Base-by-base conservation (phyloP, 169 alveolate species). In the Babesia ovata region DNA sequence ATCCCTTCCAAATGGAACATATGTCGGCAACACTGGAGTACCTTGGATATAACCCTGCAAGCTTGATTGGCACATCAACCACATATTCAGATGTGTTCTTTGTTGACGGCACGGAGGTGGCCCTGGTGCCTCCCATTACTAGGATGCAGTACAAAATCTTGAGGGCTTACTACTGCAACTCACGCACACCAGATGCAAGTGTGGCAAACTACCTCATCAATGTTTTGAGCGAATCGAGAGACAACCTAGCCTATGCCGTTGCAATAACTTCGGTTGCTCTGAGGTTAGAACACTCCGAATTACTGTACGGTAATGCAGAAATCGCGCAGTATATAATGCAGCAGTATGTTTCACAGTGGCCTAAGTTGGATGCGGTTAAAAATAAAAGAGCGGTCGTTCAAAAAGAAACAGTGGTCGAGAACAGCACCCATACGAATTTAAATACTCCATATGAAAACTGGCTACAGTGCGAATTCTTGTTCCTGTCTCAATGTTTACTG, bases 391-490 rank as follows among this genome's bases (percentile, higher is more conserved):
- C 50, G n/a, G 19, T 4, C 11, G 19, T 45, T 4, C 50, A 45
- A 16, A 10, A 8, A 45, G 19, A 1, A 45, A 1, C 50, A 8
- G 50, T 13, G 4, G 36, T 24, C 10, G 10, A 16, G 22, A 7
- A 26, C 39, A 19, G 19, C 11, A 42, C 4, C 49, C 19, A 10
- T 7, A 6, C 56, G 8, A 45, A 16, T 45, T 45, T 13, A 13
- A 7, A 13, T 45, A 45, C 19, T 45, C 19, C 50, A 4, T 67
- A 67, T 33, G 67, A 50, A 36, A 50, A 6, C 24, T 67, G 76
- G 63, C 65, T 67, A 54, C 76, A 54, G 24, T 28, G 53, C 36
- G 67, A 67, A 33, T 67, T 67, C 50, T 54, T 67, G 17, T 67
- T 67, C 65, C 54, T 36, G 50, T 52, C 66, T 3, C 66, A 36